A percentile compares a stretch with the other conserved stretches of the same genome.
Conservation (phyloP, 805 yeast genomes). For the Komagataella populi region DNA sequence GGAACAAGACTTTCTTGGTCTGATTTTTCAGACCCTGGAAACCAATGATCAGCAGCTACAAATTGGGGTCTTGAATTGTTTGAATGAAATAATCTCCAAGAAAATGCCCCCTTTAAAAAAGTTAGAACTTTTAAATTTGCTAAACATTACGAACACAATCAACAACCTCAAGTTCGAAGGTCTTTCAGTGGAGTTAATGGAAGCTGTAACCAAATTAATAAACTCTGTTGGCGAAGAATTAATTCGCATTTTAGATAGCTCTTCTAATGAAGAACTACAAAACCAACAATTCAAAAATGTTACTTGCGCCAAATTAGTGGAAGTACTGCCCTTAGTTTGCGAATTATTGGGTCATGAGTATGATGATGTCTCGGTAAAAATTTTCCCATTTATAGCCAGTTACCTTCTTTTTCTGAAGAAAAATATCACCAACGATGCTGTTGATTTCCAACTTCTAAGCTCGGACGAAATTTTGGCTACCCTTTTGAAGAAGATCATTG, state of each 20-base stretch:
- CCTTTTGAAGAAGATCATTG: conserved; percentile 53
- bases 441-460: conserved; percentile 16
- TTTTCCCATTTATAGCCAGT: conserved; percentile 68
- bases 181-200: conserved; percentile 45
- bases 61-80: conserved; percentile 41
- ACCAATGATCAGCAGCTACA: conserved; percentile 26
- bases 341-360: conserved; percentile 66
- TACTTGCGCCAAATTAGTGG: conserved; percentile 33
- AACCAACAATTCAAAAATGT: conserved; percentile 25
- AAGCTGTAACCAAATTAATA: conserved; percentile 53
- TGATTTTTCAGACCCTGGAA: conserved; percentile 43
- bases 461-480: conserved; percentile 41
- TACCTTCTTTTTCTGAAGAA: conserved; percentile 62
- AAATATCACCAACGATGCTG: conserved; percentile 20
- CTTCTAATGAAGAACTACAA: conserved; percentile 17
- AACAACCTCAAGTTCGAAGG: conserved; percentile 22
- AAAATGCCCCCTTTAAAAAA: conserved; percentile 45
- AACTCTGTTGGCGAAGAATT: conserved; percentile 69
- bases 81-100: conserved; percentile 39
- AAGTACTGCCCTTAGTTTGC: conserved; percentile 61
- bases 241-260: conserved; percentile 48
- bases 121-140: conserved; percentile 50
- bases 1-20: conserved; percentile 38
- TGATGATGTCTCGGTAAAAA: conserved; percentile 79
- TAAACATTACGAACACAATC: conserved; percentile 49